Evolutionary conservation across 148 eudicot species (phyloP).

Genomic region (Rhododendron molle): DNA sequence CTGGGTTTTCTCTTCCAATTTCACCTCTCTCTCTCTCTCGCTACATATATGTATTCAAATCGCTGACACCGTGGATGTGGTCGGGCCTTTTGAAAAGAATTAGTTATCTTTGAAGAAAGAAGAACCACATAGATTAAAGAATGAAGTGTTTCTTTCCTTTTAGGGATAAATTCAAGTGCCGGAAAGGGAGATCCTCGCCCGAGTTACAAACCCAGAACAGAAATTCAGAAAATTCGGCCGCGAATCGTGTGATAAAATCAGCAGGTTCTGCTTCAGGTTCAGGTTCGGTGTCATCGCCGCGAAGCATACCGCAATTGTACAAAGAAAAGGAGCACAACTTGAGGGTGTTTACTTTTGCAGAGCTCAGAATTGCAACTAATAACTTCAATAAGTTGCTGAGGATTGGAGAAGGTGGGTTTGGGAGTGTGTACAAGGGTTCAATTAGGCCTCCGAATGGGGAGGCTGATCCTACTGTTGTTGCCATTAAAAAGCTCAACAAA

Average conservation of each 20-base stretch:
- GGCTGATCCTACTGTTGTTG: slow-evolving; percentile 39
- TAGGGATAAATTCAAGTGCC: slow-evolving; percentile 19
- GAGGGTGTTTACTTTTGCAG: slow-evolving; percentile 39
- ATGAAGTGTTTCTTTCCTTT: slow-evolving; percentile 46
- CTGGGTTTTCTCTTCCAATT: neutral
- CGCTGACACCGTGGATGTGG: neutral
- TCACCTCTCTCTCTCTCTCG: neutral
- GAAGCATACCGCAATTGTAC: slow-evolving; percentile 47
- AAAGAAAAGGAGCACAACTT: slow-evolving; percentile 42
- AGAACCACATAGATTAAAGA: neutral
- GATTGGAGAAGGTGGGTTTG: slow-evolving; percentile 76
- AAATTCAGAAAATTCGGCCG: slow-evolving; percentile 13
- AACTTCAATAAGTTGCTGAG: slow-evolving; percentile 48
- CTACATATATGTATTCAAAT: neutral
- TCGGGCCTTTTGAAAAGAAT: neutral
- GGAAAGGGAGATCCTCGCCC: slow-evolving; percentile 35
- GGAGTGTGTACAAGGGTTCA: slow-evolving; percentile 56
- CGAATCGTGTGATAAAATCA: slow-evolving; percentile 28
- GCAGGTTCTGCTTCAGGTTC: slow-evolving; percentile 20
- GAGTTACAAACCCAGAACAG: slow-evolving; percentile 28
- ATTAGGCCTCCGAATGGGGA: slow-evolving; percentile 31
- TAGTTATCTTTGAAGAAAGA: neutral
- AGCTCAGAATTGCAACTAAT: slow-evolving; percentile 51
- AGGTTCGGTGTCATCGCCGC: slow-evolving; percentile 30
- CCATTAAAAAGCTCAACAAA: slow-evolving; percentile 61